These are phyloP conservation scores for Lepidopterella palustris DNA, from an alignment of 495 filamentous ascomycete genomes.

Conservation along the genomic window DNA sequence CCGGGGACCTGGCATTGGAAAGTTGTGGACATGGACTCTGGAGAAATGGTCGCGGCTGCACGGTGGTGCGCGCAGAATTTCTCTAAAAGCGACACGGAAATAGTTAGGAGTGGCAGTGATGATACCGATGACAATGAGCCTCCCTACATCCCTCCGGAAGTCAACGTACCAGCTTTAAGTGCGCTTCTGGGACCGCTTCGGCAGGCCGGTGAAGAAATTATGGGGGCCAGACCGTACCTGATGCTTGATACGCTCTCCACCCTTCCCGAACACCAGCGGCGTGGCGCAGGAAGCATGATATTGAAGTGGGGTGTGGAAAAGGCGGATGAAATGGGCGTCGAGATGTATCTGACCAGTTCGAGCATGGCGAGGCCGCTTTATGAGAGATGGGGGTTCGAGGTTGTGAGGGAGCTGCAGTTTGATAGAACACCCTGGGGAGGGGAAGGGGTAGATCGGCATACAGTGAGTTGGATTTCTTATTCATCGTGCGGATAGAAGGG, in stretches of 20 bases:
- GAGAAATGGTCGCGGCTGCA: background rate
- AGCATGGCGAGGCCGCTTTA: conserved; percentile 9
- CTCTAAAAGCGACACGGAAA: background rate
- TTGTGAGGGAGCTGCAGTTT: conserved; percentile 7
- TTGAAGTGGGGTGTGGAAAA: background rate
- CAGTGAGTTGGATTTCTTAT: no score
- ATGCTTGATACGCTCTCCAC: background rate
- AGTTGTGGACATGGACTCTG: background rate
- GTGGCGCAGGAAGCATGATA: background rate
- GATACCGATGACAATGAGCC: background rate
- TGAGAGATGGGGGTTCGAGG: conserved; percentile 11
- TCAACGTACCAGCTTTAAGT: conserved; percentile 3
- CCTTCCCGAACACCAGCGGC: background rate
- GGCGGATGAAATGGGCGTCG: background rate
- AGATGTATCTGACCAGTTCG: conserved; percentile 3
- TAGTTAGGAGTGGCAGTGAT: no score
- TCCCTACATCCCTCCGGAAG: conserved; percentile 14
- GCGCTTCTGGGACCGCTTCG: conserved; percentile 12
- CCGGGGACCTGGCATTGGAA: background rate
- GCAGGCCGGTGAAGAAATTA: conserved; percentile 8
- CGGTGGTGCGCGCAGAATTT: background rate
- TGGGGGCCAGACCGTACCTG: conserved; percentile 12
- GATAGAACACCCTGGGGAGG: conserved; percentile 15
- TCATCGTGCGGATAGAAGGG: no score
- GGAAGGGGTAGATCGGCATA: conserved; percentile 16